phyloP scores from a whole-genome alignment of 306 rosid species.

The Arachis stenosperma region DNA sequence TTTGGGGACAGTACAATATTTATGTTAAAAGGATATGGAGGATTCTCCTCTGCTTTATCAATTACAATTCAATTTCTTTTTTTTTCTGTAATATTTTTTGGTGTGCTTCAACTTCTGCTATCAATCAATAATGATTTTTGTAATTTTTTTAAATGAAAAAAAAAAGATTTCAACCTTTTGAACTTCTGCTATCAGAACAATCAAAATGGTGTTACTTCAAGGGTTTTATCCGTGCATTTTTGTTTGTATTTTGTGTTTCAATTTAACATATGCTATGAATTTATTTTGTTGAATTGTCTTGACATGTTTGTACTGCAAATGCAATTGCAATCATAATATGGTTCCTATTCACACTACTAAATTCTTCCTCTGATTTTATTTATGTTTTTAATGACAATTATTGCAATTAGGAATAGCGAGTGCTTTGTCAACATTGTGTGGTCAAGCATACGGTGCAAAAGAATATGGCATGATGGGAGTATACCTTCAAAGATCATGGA shows the following conservation, averaged over 20 bases:
- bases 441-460: constrained; percentile 64
- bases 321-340: background rate
- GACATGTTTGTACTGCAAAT: background rate
- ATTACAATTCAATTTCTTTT: background rate
- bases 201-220: background rate
- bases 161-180: constrained; percentile 1
- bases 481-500: constrained; percentile 66
- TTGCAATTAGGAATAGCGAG: constrained; percentile 61
- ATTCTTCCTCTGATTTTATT: too few relatives aligned
- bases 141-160: background rate
- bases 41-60: background rate
- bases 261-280: background rate
- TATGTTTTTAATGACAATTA: background rate
- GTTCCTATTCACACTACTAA: too few relatives aligned
- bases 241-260: background rate
- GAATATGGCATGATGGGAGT: constrained; percentile 65
- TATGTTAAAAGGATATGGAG: background rate
- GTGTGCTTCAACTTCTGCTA: too few relatives aligned
- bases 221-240: background rate
- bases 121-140: background rate
- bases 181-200: background rate
- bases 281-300: background rate
- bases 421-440: constrained; percentile 62
- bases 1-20: background rate
- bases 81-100: too few relatives aligned